Percentiles rank a stretch among this genome's conserved stretches.
phyloP scores from a whole-genome alignment of 78 protist genomes.

The Trichosphaerium sp. region DNA sequence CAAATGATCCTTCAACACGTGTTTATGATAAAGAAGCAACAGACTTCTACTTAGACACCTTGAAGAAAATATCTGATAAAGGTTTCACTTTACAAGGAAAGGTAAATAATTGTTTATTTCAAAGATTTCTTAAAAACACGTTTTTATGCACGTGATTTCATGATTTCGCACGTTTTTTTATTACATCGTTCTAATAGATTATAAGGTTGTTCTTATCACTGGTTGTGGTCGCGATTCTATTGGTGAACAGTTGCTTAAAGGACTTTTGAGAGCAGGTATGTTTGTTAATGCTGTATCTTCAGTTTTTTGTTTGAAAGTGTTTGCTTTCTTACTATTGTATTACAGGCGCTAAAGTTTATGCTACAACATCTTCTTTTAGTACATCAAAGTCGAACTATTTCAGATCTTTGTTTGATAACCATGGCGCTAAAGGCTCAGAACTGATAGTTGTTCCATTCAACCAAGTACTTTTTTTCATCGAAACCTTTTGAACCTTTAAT shows the following conservation, averaged over 20 bases:
- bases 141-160: not conserved
- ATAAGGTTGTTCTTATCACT: constrained; percentile 44
- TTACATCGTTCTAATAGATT: not conserved
- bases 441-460: constrained; percentile 48
- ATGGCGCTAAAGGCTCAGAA: constrained; percentile 17
- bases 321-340: not conserved
- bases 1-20: too few species aligned
- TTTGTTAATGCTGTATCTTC: not conserved
- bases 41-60: not conserved
- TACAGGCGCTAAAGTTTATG: constrained; percentile 32
- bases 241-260: constrained; percentile 11
- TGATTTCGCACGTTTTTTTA: not conserved
- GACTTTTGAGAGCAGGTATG: constrained; percentile 10
- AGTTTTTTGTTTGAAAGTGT: not conserved
- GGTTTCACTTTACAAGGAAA: not conserved
- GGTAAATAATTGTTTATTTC: not conserved
- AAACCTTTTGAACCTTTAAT: too few species aligned
- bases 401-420: constrained; percentile 18
- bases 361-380: constrained; percentile 24
- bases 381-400: not conserved
- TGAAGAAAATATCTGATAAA: not conserved
- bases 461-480: too few species aligned
- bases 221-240: constrained; percentile 49
- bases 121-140: not conserved
- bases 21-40: not conserved